Base-by-base conservation (phyloP, 306 rosid species). In the Dryas octopetala region DNA sequence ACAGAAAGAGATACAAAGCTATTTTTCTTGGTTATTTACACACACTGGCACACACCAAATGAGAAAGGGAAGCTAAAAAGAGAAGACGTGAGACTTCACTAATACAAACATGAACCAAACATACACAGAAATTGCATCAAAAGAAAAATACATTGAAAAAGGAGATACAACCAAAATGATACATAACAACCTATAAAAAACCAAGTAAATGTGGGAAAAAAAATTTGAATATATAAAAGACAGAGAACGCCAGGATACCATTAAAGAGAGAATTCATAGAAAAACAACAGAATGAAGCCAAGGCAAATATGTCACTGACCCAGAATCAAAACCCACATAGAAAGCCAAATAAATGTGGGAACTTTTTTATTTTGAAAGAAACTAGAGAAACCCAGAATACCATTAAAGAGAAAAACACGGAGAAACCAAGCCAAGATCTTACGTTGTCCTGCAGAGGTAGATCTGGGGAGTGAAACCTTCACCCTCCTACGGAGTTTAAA, bases 401-500 rank as follows among this genome's bases (percentile, higher is more conserved):
- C 32, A 76, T 12, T n/a, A 54, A 45, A 69, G 51, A 66, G 69
- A 57, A 49, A 26, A 26, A 52, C 52, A 65, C 51, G 68, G 9
- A 74, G 69, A 68, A 69, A 74, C 62, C 14, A 59, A 4, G 49
- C 71, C 66, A 0, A 17, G 47, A 19, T 5, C 38, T 2, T 17
- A 84, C 78, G 80, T 62, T 53, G 68, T 44, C 57, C 19, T 68
- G 81, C 1, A 69, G 79, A 82, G 78, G 79, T 78, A 81, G 90
- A 86, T 85, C 85, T 80, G 79, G 53, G 60, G 41, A 50, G 19
- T 2, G 67, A 78, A 79, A 52, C 28, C 67, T 40, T 55, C 74
- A 59, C 61, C 61, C 61, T 76, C 69, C 79, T 5, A 58, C 38
- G 15, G 57, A 41, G 68, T 38, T 64, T 11, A 41, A 65, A 77